Percentiles rank a stretch among this genome's conserved stretches.
Conservation (phyloP, 257 asterid species). For the Ballota nigra region DNA sequence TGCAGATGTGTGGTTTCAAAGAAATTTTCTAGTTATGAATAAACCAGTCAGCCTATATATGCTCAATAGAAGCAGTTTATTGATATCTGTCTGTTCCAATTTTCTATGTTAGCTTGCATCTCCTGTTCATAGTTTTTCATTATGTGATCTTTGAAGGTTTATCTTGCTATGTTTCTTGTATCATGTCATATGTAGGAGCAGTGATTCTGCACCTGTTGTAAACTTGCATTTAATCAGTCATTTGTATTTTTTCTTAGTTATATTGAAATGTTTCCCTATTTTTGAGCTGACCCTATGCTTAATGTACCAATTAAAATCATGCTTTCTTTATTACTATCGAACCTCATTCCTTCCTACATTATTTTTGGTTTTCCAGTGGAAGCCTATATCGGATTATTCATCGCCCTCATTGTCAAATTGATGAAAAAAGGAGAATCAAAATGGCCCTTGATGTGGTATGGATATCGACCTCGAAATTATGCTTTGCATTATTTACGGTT, state of each 20-base stretch:
- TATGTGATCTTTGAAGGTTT: not conserved
- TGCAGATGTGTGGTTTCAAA: too few species aligned
- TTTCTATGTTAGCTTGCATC: not conserved
- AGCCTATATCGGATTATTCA: constrained; percentile 94
- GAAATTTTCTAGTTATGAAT: too few species aligned
- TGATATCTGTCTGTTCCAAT: not conserved
- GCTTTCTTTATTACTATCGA: constrained; percentile 18
- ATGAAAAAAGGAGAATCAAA: constrained; percentile 87
- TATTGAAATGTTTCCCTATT: not conserved
- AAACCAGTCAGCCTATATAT: too few species aligned
- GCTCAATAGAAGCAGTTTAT: not conserved
- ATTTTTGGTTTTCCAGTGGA: constrained; percentile 68
- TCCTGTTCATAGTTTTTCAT: not conserved
- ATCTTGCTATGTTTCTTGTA: not conserved
- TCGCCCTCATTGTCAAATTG: constrained; percentile 93
- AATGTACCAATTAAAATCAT: not conserved
- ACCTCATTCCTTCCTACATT: constrained; percentile 19
- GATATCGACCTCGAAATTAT: constrained; percentile 10
- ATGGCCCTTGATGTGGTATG: constrained; percentile 99
- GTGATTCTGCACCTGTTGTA: not conserved
- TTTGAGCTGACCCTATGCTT: not conserved
- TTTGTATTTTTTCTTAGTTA: constrained; percentile 1
- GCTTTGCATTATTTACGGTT: constrained; percentile 1
- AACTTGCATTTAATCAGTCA: not conserved
- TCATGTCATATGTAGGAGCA: not conserved